A percentile compares a stretch with the other conserved stretches of the same genome.
Evolutionary conservation across 2,329 filamentous ascomycete species (phyloP).

Genomic region (Paraphoma sp.): DNA sequence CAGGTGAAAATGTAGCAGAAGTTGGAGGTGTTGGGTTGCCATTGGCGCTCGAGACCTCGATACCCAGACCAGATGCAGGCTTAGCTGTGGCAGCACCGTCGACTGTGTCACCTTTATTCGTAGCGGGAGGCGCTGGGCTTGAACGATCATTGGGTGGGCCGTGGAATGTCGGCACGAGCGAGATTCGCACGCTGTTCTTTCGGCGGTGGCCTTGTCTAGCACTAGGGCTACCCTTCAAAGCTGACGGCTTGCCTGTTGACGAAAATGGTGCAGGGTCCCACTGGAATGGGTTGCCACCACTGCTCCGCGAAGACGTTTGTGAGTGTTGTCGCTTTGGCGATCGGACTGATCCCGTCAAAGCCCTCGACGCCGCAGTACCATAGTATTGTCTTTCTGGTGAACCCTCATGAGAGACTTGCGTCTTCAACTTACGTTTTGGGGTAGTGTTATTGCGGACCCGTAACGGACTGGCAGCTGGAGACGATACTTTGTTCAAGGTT

Average conservation of each 20-base stretch:
- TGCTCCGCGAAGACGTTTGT: constrained; percentile 50
- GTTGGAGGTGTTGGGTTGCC: constrained; percentile 36
- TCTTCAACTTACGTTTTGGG: constrained; percentile 41
- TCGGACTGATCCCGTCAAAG: constrained; percentile 40
- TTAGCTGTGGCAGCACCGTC: constrained; percentile 14
- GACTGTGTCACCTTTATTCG: constrained; percentile 48
- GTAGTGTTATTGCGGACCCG: constrained; percentile 41
- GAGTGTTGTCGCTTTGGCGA: constrained; percentile 48
- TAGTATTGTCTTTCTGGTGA: constrained; percentile 45
- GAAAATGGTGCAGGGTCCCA: constrained; percentile 50
- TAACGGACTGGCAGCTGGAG: constrained; percentile 30
- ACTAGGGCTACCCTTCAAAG: constrained; percentile 53
- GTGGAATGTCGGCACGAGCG: constrained; percentile 51
- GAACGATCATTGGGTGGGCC: constrained; percentile 45
- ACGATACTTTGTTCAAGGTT: constrained; percentile 44
- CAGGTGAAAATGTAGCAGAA: constrained; percentile 42
- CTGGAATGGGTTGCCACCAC: constrained; percentile 55
- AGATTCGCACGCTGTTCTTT: constrained; percentile 56
- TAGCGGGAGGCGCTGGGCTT: constrained; percentile 45
- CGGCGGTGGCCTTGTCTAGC: constrained; percentile 52
- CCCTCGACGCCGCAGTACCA: constrained; percentile 37
- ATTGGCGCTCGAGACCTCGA: constrained; percentile 20
- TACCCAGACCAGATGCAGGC: constrained; percentile 10
- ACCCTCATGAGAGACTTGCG: constrained; percentile 47
- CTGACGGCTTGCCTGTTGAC: constrained; percentile 48